A percentile compares a stretch with the other conserved stretches of the same genome.
Evolutionary conservation across 2,329 filamentous ascomycete genomes (phyloP).

Genomic region (Colletotrichum sp.): DNA sequence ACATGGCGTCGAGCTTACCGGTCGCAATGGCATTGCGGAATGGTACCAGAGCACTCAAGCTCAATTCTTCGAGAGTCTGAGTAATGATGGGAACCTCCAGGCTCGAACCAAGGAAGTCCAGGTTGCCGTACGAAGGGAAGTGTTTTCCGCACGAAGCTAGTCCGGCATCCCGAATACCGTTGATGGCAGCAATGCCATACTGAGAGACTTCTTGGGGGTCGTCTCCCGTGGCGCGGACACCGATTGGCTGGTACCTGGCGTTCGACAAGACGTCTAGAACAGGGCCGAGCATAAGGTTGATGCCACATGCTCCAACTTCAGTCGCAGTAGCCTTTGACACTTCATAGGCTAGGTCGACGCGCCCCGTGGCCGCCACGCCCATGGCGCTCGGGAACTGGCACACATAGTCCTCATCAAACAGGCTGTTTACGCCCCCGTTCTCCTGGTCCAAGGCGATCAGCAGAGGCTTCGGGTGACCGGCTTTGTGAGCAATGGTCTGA

Average conservation of each 20-base stretch:
- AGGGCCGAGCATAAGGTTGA: slow-evolving; percentile 94
- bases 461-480: slow-evolving; percentile 87
- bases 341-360: slow-evolving; percentile 82
- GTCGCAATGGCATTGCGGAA: slow-evolving; percentile 89
- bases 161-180: slow-evolving; percentile 90
- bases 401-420: slow-evolving; percentile 95
- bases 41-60: slow-evolving; percentile 87
- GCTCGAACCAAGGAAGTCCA: slow-evolving; percentile 91
- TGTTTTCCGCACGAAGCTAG: slow-evolving; percentile 92
- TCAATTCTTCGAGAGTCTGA: slow-evolving; percentile 90
- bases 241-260: slow-evolving; percentile 86
- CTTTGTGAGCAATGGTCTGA: slow-evolving; percentile 88
- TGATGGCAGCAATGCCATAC: slow-evolving; percentile 89
- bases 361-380: slow-evolving; percentile 93
- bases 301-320: slow-evolving; percentile 89
- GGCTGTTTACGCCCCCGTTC: slow-evolving; percentile 96
- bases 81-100: slow-evolving; percentile 95
- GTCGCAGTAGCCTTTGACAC: slow-evolving; percentile 93
- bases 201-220: slow-evolving; percentile 95
- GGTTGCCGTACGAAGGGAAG: slow-evolving; percentile 93
- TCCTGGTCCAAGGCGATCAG: slow-evolving; percentile 95
- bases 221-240: slow-evolving; percentile 88
- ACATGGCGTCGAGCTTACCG: slow-evolving; percentile 87
- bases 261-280: slow-evolving; percentile 95
- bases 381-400: slow-evolving; percentile 97